A percentile compares a stretch with the other conserved stretches of the same genome.
Conservation (phyloP, 2,329 filamentous ascomycete species). For the Sporothrix brasiliensis region DNA sequence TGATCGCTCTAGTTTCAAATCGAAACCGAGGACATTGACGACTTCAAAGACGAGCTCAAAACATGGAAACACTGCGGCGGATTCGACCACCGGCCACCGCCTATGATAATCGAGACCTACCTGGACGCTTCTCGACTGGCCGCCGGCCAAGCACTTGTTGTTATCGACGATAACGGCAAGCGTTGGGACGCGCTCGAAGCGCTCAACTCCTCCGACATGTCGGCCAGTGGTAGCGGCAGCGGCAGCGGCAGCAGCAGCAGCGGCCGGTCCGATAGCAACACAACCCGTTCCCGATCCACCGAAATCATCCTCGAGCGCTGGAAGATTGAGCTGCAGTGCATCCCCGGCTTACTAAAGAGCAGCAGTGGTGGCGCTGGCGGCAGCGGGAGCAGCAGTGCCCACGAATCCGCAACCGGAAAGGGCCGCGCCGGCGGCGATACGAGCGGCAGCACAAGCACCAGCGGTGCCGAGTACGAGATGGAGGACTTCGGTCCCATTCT, state of each 20-base stretch:
- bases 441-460: neutral
- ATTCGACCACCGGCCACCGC: conserved; percentile 74
- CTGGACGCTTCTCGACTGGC: conserved; percentile 78
- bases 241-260: conserved; percentile 33
- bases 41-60: conserved; percentile 77
- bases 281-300: conserved; percentile 44
- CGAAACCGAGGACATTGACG: conserved; percentile 88
- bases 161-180: conserved; percentile 86
- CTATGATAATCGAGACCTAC: conserved; percentile 88
- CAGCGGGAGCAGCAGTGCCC: neutral
- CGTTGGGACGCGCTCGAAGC: conserved; percentile 90
- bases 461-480: conserved; percentile 44
- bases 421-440: neutral
- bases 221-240: conserved; percentile 50
- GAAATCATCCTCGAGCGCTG: conserved; percentile 90
- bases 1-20: conserved; percentile 76
- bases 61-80: conserved; percentile 81
- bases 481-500: conserved; percentile 66
- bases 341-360: conserved; percentile 40
- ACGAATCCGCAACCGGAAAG: neutral
- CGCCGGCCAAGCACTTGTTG: conserved; percentile 82
- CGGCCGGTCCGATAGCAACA: conserved; percentile 40
- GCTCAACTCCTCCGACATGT: conserved; percentile 65
- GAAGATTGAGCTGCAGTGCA: conserved; percentile 77
- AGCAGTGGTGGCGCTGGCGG: conserved; percentile 16